Base-by-base conservation (phyloP, 2,329 filamentous ascomycete genomes). In the Fusarium devonianum region DNA sequence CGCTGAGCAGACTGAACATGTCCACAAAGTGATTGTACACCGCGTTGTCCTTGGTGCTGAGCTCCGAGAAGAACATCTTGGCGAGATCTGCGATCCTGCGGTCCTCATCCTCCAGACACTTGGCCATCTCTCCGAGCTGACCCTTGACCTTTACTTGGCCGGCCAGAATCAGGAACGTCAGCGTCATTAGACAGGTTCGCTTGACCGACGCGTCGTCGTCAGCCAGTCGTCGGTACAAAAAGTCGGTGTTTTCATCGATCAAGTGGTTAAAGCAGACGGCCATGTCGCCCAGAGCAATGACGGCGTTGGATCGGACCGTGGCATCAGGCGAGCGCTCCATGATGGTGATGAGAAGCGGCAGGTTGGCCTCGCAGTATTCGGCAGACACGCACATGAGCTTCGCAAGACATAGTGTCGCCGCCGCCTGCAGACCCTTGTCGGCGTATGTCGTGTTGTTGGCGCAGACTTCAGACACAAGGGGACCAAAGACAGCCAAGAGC, bases 21-120 rank as follows among this genome's bases (percentile, higher is more conserved):
- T 99, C 94, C 19, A 99, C 92, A 73, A 99, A 99, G 75, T 99
- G 93, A 71, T 99, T 99, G 73, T 99, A 99, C 3, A 99, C 91
- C 3, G 94, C 94, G 68, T 99, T 99, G 71, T 99, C 94, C 77
- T 99, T 99, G 62, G 92, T 96, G 54, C 92, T 92, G 45, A 99
- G 82, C 73, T 99, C 94, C 0, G 91, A 93, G 73, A 99, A 99
- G 83, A 99, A 99, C 93, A 97, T 97, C 50, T 91, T 83, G 11
- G 92, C 90, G 67, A 99, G 82, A 68, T 99, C 94, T 1, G 92
- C 90, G 56, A 97, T 96, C 54, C 90, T 85, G 73, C 92, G 92
- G 68, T 99, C 95, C n/a, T 87, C 85, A 67, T 99, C 94, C 73
- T 99, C 94, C 21, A 99, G 82, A 62, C 94, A 99, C 76, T 99